phyloP scores from a whole-genome alignment of 371 early-diverging fungal genomes.

The Mucor sp. region DNA sequence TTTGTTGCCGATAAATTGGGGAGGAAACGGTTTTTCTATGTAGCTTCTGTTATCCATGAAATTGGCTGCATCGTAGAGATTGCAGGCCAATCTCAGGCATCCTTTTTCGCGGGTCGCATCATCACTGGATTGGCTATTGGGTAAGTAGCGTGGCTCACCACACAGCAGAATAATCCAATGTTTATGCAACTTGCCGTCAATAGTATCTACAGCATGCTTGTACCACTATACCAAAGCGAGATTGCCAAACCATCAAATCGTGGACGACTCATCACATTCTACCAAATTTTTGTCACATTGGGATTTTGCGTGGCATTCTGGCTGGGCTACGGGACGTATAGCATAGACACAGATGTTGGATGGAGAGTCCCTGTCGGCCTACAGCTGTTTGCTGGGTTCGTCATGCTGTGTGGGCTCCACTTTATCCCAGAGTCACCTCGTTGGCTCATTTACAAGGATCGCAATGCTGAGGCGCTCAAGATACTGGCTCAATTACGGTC shows the following conservation, averaged over 20 bases:
- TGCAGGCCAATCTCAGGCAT: slow-evolving; percentile 42
- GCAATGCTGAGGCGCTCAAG: slow-evolving; percentile 69
- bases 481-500: slow-evolving; percentile 72
- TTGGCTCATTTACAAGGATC: slow-evolving; percentile 75
- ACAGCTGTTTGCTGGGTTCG: slow-evolving; percentile 72
- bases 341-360: slow-evolving; percentile 20
- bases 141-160: too few relatives aligned
- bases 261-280: slow-evolving; percentile 87
- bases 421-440: slow-evolving; percentile 88
- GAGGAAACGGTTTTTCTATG: slow-evolving; percentile 34
- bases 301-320: slow-evolving; percentile 55
- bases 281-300: slow-evolving; percentile 87
- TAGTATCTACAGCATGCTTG: slow-evolving; percentile 41
- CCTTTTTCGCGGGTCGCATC: slow-evolving; percentile 75
- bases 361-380: slow-evolving; percentile 76
- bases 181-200: neutral
- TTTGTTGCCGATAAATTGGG: slow-evolving; percentile 42
- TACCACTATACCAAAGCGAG: slow-evolving; percentile 78
- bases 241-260: slow-evolving; percentile 81
- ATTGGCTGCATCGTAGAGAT: slow-evolving; percentile 74
- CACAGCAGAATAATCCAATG: too few relatives aligned
- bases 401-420: slow-evolving; percentile 64
- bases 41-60: slow-evolving; percentile 68
- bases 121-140: slow-evolving; percentile 68
- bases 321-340: slow-evolving; percentile 38